These are phyloP conservation scores for Chlorella sp. DNA, from an alignment of 139 green algal genomes.

Conservation along the genomic window DNA sequence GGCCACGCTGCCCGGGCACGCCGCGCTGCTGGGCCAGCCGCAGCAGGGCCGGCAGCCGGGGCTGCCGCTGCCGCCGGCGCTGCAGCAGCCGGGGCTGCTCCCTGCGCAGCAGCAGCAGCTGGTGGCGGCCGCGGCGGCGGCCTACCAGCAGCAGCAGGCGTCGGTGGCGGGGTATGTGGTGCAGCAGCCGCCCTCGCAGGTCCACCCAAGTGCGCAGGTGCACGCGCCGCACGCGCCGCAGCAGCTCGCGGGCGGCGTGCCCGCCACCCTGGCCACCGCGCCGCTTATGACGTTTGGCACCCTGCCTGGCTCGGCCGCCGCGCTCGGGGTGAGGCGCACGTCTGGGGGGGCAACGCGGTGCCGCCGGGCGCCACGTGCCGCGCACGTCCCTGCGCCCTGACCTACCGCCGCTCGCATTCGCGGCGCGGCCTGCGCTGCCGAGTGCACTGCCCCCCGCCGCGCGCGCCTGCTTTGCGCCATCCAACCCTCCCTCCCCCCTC, in stretches of 20 bases:
- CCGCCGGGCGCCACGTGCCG: neutral
- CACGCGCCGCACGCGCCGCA: neutral
- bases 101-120: neutral
- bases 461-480: neutral
- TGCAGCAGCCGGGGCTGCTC: neutral
- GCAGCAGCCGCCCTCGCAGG: neutral
- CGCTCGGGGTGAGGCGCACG: neutral
- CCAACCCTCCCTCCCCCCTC: neutral
- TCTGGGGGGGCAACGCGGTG: neutral
- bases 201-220: neutral
- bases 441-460: neutral
- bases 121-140: neutral
- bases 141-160: neutral
- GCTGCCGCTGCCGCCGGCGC: neutral
- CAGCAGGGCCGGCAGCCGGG: neutral
- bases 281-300: conserved; percentile 30
- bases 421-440: neutral
- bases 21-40: neutral
- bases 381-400: neutral
- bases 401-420: neutral
- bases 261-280: neutral
- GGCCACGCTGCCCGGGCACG: neutral
- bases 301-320: neutral
- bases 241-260: neutral
- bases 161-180: neutral